Conservation (phyloP, 768 basidiomycete genomes). For the Dacryopinax primogenitus region DNA sequence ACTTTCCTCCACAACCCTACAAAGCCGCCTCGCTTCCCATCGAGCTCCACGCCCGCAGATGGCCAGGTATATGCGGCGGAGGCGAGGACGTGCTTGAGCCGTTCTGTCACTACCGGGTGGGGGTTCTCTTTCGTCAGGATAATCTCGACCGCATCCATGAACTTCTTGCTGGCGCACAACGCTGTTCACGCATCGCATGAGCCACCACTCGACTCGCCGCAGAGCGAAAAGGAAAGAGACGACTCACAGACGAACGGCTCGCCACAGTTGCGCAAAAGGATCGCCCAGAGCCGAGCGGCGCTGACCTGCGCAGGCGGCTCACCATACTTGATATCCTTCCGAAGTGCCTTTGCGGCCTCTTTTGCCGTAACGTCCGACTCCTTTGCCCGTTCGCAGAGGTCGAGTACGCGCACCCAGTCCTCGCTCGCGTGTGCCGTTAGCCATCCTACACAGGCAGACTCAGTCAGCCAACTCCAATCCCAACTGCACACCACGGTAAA, state of each 20-base stretch:
- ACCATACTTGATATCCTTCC: slow-evolving; percentile 80
- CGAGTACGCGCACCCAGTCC: slow-evolving; percentile 68
- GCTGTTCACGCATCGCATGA: neutral
- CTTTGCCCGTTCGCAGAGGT: slow-evolving; percentile 75
- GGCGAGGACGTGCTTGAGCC: slow-evolving; percentile 66
- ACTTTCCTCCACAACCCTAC: slow-evolving; percentile 65
- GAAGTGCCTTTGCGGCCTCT: slow-evolving; percentile 68
- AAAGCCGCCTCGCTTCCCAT: slow-evolving; percentile 40
- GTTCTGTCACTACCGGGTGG: slow-evolving; percentile 66
- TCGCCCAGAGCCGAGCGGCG: slow-evolving; percentile 74
- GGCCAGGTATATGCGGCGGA: slow-evolving; percentile 49
- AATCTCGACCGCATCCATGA: slow-evolving; percentile 66
- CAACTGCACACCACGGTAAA: neutral
- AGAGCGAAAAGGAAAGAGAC: slow-evolving; percentile 12
- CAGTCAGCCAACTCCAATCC: neutral
- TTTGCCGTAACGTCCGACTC: slow-evolving; percentile 59
- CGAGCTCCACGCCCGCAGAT: slow-evolving; percentile 33
- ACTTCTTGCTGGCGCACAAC: slow-evolving; percentile 49
- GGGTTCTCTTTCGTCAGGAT: slow-evolving; percentile 49
- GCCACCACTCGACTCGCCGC: too few species aligned
- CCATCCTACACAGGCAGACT: slow-evolving; percentile 11
- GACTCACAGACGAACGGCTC: slow-evolving; percentile 46
- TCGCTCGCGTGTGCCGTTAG: slow-evolving; percentile 36
- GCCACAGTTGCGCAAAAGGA: slow-evolving; percentile 73
- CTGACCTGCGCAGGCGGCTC: slow-evolving; percentile 63